phyloP scores from a whole-genome alignment of 257 asterid species.

The Mitragyna speciosa region DNA sequence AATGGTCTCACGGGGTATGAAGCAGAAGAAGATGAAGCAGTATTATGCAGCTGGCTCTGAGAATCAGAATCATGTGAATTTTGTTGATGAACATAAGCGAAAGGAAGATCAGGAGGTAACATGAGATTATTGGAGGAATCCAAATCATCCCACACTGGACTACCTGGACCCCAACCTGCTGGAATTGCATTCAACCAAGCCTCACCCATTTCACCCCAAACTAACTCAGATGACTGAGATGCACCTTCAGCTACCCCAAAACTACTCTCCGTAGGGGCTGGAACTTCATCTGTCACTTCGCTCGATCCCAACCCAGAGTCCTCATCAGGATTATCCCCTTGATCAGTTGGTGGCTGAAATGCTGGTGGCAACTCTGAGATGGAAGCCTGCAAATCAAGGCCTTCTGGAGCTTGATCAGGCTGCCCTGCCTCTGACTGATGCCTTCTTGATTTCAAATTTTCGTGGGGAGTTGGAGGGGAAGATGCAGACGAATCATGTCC shows the following conservation, averaged over 20 bases:
- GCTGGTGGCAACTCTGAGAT: constrained; percentile 21
- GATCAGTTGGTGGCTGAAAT: neutral
- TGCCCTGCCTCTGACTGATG: neutral
- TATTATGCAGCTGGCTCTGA: constrained; percentile 35
- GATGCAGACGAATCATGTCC: constrained; percentile 18
- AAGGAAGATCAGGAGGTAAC: constrained; percentile 63
- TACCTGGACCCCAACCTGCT: constrained; percentile 85
- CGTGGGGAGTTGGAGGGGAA: constrained; percentile 21
- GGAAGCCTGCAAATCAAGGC: neutral
- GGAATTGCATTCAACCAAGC: constrained; percentile 70
- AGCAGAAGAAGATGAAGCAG: constrained; percentile 40
- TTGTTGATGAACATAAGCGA: constrained; percentile 42
- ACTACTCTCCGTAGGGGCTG: constrained; percentile 27
- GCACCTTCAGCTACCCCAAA: constrained; percentile 13
- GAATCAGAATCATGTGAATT: constrained; percentile 31
- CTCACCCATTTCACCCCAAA: constrained; percentile 74
- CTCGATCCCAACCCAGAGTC: constrained; percentile 34
- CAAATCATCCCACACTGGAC: constrained; percentile 85
- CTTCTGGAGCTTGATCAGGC: constrained; percentile 19
- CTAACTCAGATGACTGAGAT: constrained; percentile 51
- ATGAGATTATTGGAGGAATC: constrained; percentile 55
- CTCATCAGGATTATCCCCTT: constrained; percentile 25
- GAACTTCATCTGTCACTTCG: constrained; percentile 28
- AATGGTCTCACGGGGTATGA: constrained; percentile 43
- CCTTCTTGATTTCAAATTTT: constrained; percentile 4